These are phyloP conservation scores for Cyberlindnera mycetangii DNA, from an alignment of 805 yeast species.

Conservation along the genomic window DNA sequence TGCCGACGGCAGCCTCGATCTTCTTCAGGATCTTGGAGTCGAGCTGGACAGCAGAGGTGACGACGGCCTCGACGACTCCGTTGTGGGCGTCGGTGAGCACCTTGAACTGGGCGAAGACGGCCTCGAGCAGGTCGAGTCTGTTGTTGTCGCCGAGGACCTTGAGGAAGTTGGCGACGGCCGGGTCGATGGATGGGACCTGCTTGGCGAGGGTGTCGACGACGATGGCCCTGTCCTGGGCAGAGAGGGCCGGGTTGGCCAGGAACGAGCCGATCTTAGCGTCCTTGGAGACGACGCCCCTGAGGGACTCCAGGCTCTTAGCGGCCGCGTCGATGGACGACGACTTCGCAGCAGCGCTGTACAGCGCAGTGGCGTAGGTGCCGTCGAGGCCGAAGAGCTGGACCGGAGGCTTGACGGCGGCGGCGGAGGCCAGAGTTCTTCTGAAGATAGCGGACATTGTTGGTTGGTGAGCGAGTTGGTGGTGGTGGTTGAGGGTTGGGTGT, in stretches of 20 bases:
- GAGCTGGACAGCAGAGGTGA: constrained; percentile 82
- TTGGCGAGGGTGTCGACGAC: constrained; percentile 60
- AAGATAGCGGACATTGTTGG: constrained; percentile 15
- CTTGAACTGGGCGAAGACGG: constrained; percentile 68
- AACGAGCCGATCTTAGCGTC: constrained; percentile 64
- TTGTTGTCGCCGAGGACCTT: constrained; percentile 89
- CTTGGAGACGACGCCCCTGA: constrained; percentile 50
- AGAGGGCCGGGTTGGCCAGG: constrained; percentile 80
- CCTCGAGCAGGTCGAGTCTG: constrained; percentile 71
- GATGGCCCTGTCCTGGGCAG: constrained; percentile 66
- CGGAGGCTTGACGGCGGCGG: constrained; percentile 74
- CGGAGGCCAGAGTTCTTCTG: constrained; percentile 68
- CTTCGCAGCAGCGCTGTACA: constrained; percentile 88
- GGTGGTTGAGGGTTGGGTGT: constrained; percentile 1
- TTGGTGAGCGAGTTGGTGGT: not conserved
- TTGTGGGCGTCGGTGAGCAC: constrained; percentile 82
- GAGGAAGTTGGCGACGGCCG: constrained; percentile 75
- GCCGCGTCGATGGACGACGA: constrained; percentile 72
- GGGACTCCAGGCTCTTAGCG: constrained; percentile 56
- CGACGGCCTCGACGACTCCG: constrained; percentile 90
- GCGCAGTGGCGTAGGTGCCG: constrained; percentile 95
- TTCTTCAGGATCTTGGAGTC: constrained; percentile 77
- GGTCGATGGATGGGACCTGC: constrained; percentile 51
- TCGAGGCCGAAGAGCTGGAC: constrained; percentile 92
- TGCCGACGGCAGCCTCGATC: constrained; percentile 73